Conservation (phyloP, 306 rosid species). For the Pyrus betulifolia region DNA sequence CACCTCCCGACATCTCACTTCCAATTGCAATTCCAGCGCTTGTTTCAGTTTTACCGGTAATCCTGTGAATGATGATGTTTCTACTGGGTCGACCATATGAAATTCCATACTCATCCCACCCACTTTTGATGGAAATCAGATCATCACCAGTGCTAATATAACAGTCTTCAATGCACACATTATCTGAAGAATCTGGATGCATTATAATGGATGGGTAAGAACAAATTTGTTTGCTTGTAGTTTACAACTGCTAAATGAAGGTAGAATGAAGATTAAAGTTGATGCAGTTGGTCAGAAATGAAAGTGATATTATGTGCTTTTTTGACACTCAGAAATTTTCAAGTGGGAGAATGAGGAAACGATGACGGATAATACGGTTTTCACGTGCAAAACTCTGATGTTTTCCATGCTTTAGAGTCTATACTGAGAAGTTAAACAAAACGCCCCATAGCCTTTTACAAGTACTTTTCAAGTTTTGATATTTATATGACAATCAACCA, state of each 20-base stretch:
- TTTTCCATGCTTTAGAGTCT: neutral
- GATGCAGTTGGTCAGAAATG: neutral
- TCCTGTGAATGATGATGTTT: constrained; percentile 47
- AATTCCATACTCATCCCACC: constrained; percentile 83
- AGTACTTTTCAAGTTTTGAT: neutral
- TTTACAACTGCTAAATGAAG: neutral
- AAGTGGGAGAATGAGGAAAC: neutral
- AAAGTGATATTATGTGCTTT: neutral
- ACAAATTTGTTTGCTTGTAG: neutral
- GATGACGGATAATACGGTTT: neutral
- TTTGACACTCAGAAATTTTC: neutral
- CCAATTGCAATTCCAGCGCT: constrained; percentile 76
- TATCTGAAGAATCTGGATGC: constrained; percentile 57
- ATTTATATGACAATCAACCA: neutral
- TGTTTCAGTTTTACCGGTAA: constrained; percentile 35
- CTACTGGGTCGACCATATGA: constrained; percentile 58
- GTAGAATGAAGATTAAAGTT: neutral
- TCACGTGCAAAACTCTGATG: neutral
- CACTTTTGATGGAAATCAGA: constrained; percentile 69
- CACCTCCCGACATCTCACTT: constrained; percentile 87
- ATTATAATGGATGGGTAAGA: constrained; percentile 17
- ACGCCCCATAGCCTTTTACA: no score
- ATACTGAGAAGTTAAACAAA: no score
- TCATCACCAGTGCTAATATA: constrained; percentile 83
- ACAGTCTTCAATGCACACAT: constrained; percentile 77